Percentiles rank a stretch among this genome's conserved stretches.
phyloP scores from a whole-genome alignment of 208 protist genomes.

The Kentomonas sorsogonicus region DNA sequence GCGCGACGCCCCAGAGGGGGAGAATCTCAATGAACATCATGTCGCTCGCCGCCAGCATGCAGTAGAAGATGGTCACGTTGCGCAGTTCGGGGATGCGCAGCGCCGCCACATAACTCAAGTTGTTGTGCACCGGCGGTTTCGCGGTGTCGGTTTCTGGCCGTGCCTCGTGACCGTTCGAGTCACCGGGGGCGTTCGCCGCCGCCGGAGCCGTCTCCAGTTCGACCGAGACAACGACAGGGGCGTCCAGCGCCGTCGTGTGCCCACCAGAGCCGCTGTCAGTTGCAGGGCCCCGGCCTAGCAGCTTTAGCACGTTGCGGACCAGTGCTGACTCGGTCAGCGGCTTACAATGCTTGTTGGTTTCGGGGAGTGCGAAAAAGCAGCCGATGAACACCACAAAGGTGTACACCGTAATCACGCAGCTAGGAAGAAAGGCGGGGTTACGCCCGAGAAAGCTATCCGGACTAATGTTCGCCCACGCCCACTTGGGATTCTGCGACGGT shows the following conservation, averaged over 20 bases:
- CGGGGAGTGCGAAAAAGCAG: constrained; percentile 32
- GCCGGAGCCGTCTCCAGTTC: background rate
- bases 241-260: too few species aligned
- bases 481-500: constrained; percentile 20
- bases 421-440: constrained; percentile 72
- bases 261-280: background rate
- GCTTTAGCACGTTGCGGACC: constrained; percentile 9
- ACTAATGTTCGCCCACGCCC: constrained; percentile 23
- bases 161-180: too few species aligned
- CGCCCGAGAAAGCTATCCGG: constrained; percentile 25
- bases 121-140: background rate
- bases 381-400: constrained; percentile 38
- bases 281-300: constrained; percentile 4
- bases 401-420: constrained; percentile 45
- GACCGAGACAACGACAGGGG: too few species aligned
- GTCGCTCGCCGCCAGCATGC: constrained; percentile 56
- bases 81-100: constrained; percentile 35
- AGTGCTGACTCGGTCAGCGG: constrained; percentile 21
- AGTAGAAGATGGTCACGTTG: constrained; percentile 51
- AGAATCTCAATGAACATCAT: constrained; percentile 56
- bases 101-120: constrained; percentile 46
- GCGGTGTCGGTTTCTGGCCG: background rate
- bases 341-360: constrained; percentile 39
- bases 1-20: constrained; percentile 52
- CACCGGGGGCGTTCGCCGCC: background rate